Evolutionary conservation across 768 basidiomycete species (phyloP).

Genomic region (Boletus rufocinnamomeus): DNA sequence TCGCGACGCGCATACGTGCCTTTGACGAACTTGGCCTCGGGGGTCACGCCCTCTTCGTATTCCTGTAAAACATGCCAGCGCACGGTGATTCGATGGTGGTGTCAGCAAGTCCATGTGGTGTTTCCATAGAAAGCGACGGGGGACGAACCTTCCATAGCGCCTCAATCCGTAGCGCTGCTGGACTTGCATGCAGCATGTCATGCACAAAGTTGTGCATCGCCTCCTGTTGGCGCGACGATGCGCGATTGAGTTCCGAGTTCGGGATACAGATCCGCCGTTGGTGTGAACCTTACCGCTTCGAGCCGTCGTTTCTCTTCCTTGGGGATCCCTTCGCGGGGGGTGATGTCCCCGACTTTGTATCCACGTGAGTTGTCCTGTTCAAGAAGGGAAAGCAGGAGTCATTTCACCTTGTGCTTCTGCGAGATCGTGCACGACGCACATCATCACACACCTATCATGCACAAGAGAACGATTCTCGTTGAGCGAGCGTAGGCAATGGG

Average conservation of each 20-base stretch:
- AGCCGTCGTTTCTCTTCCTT: conserved; percentile 77
- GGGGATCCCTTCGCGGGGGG: conserved; percentile 83
- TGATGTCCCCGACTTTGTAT: conserved; percentile 82
- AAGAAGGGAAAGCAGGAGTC: not conserved
- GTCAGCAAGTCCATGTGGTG: not conserved
- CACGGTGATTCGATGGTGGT: not conserved
- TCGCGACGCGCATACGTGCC: conserved; percentile 40
- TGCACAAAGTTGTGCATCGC: conserved; percentile 90
- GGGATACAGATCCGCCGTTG: not conserved
- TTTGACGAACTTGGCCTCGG: conserved; percentile 87
- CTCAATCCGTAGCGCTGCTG: conserved; percentile 66
- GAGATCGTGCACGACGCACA: conserved; percentile 91
- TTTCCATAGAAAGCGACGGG: no score
- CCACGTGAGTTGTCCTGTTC: not conserved
- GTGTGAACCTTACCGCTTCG: conserved; percentile 55
- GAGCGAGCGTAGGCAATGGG: not conserved
- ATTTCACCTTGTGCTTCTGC: conserved; percentile 86
- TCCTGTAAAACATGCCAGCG: no score
- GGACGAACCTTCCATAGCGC: conserved; percentile 61
- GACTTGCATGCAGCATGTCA: conserved; percentile 81
- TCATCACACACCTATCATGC: conserved; percentile 68
- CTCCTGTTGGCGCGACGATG: conserved; percentile 46
- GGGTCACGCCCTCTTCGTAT: conserved; percentile 32
- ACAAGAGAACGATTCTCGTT: no score
- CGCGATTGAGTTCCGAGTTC: not conserved